These are phyloP conservation scores for Tolypocladium tropicale DNA, from an alignment of 2,329 filamentous ascomycete genomes.

Conservation along the genomic window DNA sequence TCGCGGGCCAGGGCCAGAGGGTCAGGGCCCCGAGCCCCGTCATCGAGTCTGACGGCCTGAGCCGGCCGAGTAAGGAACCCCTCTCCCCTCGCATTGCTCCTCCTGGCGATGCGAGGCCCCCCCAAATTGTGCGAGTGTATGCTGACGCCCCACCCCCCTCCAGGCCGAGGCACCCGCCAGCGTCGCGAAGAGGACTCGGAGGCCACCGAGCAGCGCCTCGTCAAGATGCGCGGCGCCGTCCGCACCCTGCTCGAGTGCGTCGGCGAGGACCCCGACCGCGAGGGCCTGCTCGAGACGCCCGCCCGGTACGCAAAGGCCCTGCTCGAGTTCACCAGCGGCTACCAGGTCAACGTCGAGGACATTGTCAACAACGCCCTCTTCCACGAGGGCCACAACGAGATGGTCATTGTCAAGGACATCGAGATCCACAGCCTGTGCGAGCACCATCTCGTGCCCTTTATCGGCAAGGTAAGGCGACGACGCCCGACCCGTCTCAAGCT, in stretches of 20 bases:
- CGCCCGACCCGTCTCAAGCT: neutral
- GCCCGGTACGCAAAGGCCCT: conserved; percentile 90
- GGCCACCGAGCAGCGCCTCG: conserved; percentile 36
- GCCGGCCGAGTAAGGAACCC: conserved; percentile 39
- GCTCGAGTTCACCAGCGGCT: conserved; percentile 92
- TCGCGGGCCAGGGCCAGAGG: conserved; percentile 6
- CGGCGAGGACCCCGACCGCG: conserved; percentile 56
- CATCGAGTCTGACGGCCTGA: conserved; percentile 53
- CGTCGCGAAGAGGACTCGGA: conserved; percentile 44
- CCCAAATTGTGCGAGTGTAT: neutral
- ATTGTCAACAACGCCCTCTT: conserved; percentile 93
- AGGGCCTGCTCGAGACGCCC: conserved; percentile 59
- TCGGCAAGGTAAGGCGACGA: conserved; percentile 60
- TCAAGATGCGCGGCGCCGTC: conserved; percentile 51
- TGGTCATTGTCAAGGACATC: conserved; percentile 97
- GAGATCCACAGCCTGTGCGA: conserved; percentile 92
- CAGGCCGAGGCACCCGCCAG: conserved; percentile 54
- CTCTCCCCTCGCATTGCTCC: conserved; percentile 1
- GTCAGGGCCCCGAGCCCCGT: conserved; percentile 37
- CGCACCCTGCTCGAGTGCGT: conserved; percentile 58
- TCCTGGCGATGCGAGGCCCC: neutral
- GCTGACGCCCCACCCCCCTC: neutral
- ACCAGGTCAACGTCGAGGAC: conserved; percentile 86
- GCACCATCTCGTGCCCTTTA: conserved; percentile 95
- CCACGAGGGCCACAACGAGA: conserved; percentile 90